phyloP scores from a whole-genome alignment of 176 grass and related monocot species.

The Zea mays region Zm-B73-REFERENCE-NAM-5.0 NC_050102.1:149174001-149174500 shows the following conservation, averaged over 20 bases:
- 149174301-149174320: too few relatives aligned
- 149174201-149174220: conserved; percentile 8
- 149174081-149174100: conserved; percentile 26
- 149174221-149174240: background rate
- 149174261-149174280: background rate
- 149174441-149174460: background rate
- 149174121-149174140: background rate
- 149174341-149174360: background rate
- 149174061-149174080: conserved; percentile 45
- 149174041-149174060: conserved; percentile 65
- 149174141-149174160: conserved; percentile 57
- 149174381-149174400: too few relatives aligned
- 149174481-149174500: background rate
- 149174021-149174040: conserved; percentile 86
- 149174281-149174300: background rate
- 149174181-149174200: conserved; percentile 47
- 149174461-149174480: background rate
- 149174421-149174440: background rate
- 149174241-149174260: conserved; percentile 5
- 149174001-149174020: conserved; percentile 15
- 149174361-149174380: background rate
- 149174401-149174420: background rate
- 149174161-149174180: conserved; percentile 44
- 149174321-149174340: background rate
- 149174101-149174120: conserved; percentile 14